Conservation (phyloP, 495 filamentous ascomycete genomes). For the Pseudoneurospora amorphoporcata region DNA sequence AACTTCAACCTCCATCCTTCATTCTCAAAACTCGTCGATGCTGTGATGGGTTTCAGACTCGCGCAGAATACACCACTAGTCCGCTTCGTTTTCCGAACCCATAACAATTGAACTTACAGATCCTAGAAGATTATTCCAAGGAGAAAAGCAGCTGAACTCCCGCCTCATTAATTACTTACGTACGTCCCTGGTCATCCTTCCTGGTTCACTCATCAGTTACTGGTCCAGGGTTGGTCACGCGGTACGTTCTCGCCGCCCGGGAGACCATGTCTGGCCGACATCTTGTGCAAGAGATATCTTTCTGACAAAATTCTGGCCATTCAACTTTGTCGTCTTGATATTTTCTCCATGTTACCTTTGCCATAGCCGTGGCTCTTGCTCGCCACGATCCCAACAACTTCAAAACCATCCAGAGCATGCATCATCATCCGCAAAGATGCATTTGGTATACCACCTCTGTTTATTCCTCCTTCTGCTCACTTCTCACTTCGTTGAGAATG, state of each 20-base stretch:
- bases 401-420: neutral
- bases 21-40: neutral
- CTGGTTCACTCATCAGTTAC: neutral
- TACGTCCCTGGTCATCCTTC: neutral
- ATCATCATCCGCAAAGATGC: neutral
- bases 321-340: neutral
- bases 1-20: neutral
- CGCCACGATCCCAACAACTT: neutral
- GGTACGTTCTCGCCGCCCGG: conserved; percentile 1
- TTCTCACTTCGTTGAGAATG: neutral
- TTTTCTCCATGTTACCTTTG: neutral
- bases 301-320: neutral
- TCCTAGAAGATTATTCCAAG: neutral
- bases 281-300: neutral
- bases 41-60: neutral
- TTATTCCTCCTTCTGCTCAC: neutral
- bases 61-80: neutral
- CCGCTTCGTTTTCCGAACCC: neutral
- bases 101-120: neutral
- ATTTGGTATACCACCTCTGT: neutral
- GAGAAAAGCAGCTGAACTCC: neutral
- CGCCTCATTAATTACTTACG: neutral
- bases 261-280: neutral
- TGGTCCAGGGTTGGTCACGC: conserved; percentile 10
- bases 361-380: neutral